Percentiles rank a stretch among this genome's conserved stretches.
phyloP scores from a whole-genome alignment of 129 eudicot species.

The Apium graveolens region DNA sequence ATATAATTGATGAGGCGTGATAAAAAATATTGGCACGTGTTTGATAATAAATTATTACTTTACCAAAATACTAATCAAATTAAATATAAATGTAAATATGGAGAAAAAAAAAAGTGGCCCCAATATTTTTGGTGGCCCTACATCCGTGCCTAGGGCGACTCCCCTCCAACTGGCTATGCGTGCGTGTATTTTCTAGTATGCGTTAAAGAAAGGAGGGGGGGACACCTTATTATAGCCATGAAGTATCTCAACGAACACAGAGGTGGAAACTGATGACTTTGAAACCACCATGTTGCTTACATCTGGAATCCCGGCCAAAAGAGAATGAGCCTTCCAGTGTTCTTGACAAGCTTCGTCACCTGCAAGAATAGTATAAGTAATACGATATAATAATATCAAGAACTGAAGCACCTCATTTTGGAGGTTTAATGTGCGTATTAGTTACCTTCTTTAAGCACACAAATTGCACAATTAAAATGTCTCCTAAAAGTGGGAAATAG shows the following conservation, averaged over 20 bases:
- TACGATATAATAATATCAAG: constrained; percentile 6
- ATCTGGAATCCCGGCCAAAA: constrained; percentile 60
- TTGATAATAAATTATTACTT: too few species aligned
- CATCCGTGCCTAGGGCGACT: too few species aligned
- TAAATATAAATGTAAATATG: too few species aligned
- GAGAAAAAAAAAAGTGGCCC: too few species aligned
- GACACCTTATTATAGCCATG: constrained; percentile 58
- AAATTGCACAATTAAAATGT: constrained; percentile 46
- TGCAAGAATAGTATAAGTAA: constrained; percentile 11
- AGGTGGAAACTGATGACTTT: constrained; percentile 36
- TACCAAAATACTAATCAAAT: too few species aligned
- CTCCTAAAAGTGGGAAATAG: constrained; percentile 44
- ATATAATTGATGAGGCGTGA: too few species aligned
- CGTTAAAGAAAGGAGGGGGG: background rate
- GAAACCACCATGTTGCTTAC: constrained; percentile 31
- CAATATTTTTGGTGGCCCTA: too few species aligned
- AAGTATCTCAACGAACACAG: constrained; percentile 56
- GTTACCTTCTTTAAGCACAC: constrained; percentile 43
- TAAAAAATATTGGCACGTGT: too few species aligned
- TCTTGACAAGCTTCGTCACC: constrained; percentile 57
- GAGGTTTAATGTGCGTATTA: constrained; percentile 9
- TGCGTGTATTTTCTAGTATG: background rate
- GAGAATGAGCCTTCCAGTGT: constrained; percentile 67
- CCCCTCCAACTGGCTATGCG: too few species aligned
- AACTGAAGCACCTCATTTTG: background rate